phyloP scores from a whole-genome alignment of 1,284 basidiomycete genomes.

The Abortiporus biennis region DNA sequence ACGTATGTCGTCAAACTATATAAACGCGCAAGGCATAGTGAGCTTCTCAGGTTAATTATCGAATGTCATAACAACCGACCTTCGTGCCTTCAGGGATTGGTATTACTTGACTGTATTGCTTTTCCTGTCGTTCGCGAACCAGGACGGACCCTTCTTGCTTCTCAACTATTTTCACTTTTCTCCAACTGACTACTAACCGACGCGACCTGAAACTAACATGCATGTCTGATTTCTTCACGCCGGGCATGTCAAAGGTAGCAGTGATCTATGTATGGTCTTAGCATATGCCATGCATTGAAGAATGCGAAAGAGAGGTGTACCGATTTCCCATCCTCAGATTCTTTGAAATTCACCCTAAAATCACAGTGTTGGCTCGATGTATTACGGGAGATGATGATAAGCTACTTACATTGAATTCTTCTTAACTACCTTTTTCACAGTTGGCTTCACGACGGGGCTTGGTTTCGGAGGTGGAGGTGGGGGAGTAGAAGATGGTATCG shows the following conservation, averaged over 20 bases:
- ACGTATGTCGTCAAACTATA: constrained; percentile 60
- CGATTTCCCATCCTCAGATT: constrained; percentile 58
- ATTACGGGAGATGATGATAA: constrained; percentile 7
- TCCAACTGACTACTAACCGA: constrained; percentile 64
- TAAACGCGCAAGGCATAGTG: background rate
- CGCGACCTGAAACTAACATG: constrained; percentile 60
- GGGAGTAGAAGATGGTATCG: no score
- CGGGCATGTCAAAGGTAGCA: constrained; percentile 55
- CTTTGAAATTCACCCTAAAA: constrained; percentile 53
- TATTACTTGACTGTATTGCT: constrained; percentile 40
- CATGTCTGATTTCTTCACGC: constrained; percentile 62
- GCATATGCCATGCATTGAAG: background rate
- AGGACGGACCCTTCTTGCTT: constrained; percentile 52
- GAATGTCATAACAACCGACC: constrained; percentile 22
- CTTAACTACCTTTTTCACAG: no score
- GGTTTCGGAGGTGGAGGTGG: no score
- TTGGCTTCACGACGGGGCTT: no score
- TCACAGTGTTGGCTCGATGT: constrained; percentile 1
- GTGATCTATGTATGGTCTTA: constrained; percentile 21
- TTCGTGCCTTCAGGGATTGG: constrained; percentile 43
- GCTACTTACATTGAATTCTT: constrained; percentile 50
- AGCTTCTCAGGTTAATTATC: background rate
- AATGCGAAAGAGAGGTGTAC: constrained; percentile 34
- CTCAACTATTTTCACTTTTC: constrained; percentile 48
- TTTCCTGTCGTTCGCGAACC: constrained; percentile 55